Percentiles rank a stretch among this genome's conserved stretches.
Conservation (phyloP, 176 grass and related monocot species). For the Bromus sterilis region DNA sequence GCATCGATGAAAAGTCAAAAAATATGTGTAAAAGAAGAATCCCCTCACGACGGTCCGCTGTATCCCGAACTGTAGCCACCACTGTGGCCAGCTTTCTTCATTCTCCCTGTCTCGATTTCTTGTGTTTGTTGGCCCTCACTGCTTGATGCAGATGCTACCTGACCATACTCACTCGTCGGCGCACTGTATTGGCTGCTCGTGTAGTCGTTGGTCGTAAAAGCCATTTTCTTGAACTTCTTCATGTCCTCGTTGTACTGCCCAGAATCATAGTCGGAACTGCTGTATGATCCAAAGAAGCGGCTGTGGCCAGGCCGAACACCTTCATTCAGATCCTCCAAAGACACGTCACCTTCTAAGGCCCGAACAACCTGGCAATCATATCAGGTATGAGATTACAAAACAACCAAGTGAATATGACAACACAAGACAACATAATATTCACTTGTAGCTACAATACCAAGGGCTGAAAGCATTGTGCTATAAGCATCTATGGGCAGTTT, state of each 20-base stretch:
- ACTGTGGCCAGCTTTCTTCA: constrained; percentile 39
- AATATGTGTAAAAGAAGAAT: not conserved
- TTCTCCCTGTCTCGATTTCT: constrained; percentile 53
- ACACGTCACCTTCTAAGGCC: constrained; percentile 82
- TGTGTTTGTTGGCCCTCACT: constrained; percentile 65
- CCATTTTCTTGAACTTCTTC: constrained; percentile 85
- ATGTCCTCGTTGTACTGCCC: constrained; percentile 83
- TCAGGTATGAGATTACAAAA: not conserved
- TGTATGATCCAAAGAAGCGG: constrained; percentile 64
- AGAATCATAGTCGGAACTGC: constrained; percentile 78
- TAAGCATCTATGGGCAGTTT: not conserved
- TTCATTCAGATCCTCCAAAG: constrained; percentile 84
- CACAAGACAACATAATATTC: not conserved
- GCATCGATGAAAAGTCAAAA: constrained; percentile 1
- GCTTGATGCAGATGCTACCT: constrained; percentile 74
- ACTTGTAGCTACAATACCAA: not conserved
- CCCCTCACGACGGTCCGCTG: constrained; percentile 40
- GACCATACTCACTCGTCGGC: constrained; percentile 82
- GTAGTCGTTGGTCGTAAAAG: constrained; percentile 49
- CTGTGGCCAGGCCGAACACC: constrained; percentile 70
- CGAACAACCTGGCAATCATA: constrained; percentile 55
- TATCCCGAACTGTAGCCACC: constrained; percentile 54
- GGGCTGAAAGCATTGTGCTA: not conserved
- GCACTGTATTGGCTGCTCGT: constrained; percentile 86
- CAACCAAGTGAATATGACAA: not conserved